Conservation (phyloP, 805 yeast species). For the Yarrowia deformans region DNA sequence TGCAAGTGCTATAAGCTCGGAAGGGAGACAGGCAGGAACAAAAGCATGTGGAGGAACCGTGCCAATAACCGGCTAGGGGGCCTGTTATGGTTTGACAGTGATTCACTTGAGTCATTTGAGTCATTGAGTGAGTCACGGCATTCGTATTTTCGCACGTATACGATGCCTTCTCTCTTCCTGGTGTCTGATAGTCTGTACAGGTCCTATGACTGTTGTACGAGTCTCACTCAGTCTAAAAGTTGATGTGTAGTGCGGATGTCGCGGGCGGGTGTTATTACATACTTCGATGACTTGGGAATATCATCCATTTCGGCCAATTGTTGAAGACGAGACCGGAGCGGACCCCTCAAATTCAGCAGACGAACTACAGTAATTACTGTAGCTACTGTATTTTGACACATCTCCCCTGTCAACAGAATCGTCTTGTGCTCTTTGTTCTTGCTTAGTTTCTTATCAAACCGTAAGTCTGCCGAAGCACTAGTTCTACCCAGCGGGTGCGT, state of each 20-base stretch:
- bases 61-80: conserved; percentile 10
- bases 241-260: too few species aligned
- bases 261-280: too few species aligned
- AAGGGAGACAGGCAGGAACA: background rate
- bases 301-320: too few species aligned
- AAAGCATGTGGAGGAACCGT: conserved; percentile 3
- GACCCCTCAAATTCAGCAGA: too few species aligned
- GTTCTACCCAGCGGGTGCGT: too few species aligned
- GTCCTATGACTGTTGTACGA: background rate
- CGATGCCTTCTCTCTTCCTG: background rate
- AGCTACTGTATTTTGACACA: too few species aligned
- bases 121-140: conserved; percentile 21
- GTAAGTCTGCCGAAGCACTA: background rate
- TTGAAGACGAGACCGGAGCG: too few species aligned
- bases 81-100: conserved; percentile 4
- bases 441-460: background rate
- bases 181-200: background rate
- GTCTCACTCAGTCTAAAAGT: background rate
- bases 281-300: too few species aligned
- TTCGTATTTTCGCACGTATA: background rate
- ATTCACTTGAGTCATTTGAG: conserved; percentile 35
- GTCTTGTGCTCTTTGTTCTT: background rate
- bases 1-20: conserved; percentile 20
- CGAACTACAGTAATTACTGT: too few species aligned
- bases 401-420: background rate